Percentiles rank a stretch among this genome's conserved stretches.
These are phyloP conservation scores for Nannizzia gypsea DNA, from an alignment of 2,329 filamentous ascomycete species.

Conservation along the genomic window DNA sequence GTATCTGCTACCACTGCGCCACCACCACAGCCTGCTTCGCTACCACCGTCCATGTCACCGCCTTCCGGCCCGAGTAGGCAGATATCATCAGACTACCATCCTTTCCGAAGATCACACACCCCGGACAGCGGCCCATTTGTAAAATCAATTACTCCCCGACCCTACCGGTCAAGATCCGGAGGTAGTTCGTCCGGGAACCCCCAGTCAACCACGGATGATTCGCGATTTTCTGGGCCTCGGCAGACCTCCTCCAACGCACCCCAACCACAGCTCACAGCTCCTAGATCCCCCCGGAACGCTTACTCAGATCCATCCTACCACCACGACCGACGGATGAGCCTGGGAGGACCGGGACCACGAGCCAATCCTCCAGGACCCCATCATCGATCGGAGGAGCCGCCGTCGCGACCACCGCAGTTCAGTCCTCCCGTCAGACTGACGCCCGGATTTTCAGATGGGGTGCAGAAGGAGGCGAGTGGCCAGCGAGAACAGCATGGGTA, in stretches of 20 bases:
- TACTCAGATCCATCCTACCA: constrained; percentile 25
- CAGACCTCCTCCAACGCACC: constrained; percentile 10
- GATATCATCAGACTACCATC: constrained; percentile 47
- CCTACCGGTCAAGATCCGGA: constrained; percentile 29
- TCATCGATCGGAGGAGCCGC: constrained; percentile 22
- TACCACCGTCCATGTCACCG: constrained; percentile 28
- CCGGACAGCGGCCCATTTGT: constrained; percentile 53
- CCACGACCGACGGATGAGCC: constrained; percentile 32
- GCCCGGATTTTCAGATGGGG: constrained; percentile 18
- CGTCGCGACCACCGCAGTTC: constrained; percentile 24
- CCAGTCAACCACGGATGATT: constrained; percentile 20
- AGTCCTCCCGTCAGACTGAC: constrained; percentile 25
- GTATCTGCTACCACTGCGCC: constrained; percentile 7
- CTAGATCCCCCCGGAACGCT: constrained; percentile 26
- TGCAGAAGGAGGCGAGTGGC: constrained; percentile 15
- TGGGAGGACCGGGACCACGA: constrained; percentile 33
- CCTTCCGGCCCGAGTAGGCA: constrained; percentile 31
- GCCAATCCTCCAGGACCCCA: constrained; percentile 29
- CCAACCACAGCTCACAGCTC: constrained; percentile 23
- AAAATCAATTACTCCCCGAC: constrained; percentile 29
- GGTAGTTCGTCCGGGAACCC: constrained; percentile 16
- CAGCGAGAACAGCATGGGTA: constrained; percentile 23
- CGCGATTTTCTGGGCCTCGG: constrained; percentile 24
- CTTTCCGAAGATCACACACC: constrained; percentile 57
- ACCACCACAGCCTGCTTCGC: neutral